Base-by-base conservation (phyloP, 805 yeast species). In the Sugiyamaella qingdaonensis region DNA sequence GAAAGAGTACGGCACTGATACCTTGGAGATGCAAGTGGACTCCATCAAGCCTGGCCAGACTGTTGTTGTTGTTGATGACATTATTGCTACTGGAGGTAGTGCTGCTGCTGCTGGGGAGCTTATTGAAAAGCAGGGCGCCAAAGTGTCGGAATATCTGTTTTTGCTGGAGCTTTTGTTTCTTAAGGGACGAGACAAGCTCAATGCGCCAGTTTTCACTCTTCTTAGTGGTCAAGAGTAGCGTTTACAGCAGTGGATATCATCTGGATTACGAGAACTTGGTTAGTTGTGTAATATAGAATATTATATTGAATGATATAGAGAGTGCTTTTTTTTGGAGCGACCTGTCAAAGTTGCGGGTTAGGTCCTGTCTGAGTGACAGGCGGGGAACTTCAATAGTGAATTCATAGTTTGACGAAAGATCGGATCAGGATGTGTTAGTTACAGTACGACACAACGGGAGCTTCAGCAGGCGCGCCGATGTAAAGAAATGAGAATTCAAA, bases 71-170 rank as follows among this genome's bases (percentile, higher is more conserved):
- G 95, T 94, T 36, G 99, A 94, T 71, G 99, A 94, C 67, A 90
- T 94, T 64, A 86, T 94, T 68, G 99, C 99, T 48, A 94, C 99
- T 36, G 98, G 98, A 58, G 99, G 99, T 37, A 86, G 95, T 62
- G 99, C 99, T 24, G 73, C 74, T 52, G 97, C 95, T 55, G 98
- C 98, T 41, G 97, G 96, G 55, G 85, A 88, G 65, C 78, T 94
- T 59, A 86, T 89, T 49, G 66, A 68, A 60, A 73, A 78, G 69
- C 77, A 84, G 56, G 82, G 84, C 53, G 96, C 85, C 56, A 79
- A 84, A 55, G 78, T 91, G 51, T 68, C 85, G 49, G 96, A 90
- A 72, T 94, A 82, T 70, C 74, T 85, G 59, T 94, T 94, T 67
- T 88, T 94, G 45, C 82, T 94, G 88, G 99, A 94, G 74, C 82